Evolutionary conservation across 257 asterid species (phyloP).

Genomic region (Capsicum rhomboideum): DNA sequence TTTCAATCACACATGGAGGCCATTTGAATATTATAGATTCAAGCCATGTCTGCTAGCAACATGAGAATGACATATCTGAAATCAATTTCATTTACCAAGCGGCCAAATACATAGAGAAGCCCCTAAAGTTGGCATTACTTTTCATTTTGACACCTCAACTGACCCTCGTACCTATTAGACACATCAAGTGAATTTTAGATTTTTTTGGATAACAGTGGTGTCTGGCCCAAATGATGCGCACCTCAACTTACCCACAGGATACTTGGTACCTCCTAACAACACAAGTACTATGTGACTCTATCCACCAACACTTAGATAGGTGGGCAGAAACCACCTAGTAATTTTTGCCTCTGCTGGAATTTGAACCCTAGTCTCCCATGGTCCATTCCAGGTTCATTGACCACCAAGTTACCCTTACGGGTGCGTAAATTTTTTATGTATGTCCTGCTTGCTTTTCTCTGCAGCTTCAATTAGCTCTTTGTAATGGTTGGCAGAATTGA

Average conservation of each 20-base stretch:
- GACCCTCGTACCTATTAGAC: not conserved
- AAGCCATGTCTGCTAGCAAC: not conserved
- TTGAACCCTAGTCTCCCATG: not conserved
- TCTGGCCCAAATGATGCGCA: not conserved
- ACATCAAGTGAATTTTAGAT: not conserved
- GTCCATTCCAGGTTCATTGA: not conserved
- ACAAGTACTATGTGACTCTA: not conserved
- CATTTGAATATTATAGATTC: not conserved
- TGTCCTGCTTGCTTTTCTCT: not conserved
- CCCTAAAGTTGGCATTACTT: not conserved
- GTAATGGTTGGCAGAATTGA: not conserved
- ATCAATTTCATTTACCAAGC: not conserved
- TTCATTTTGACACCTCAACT: not conserved
- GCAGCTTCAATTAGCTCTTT: not conserved
- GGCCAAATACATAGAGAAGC: not conserved
- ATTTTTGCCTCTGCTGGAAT: not conserved
- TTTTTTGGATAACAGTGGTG: not conserved
- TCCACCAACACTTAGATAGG: not conserved
- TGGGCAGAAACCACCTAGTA: not conserved
- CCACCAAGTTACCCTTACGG: not conserved
- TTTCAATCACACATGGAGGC: not conserved
- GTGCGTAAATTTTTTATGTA: not conserved
- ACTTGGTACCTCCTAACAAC: not conserved
- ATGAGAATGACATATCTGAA: not conserved
- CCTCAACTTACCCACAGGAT: not conserved